Evolutionary conservation across 164 flowering plant species (phyloP), one percentile per base, ranked within the genome.

Genomic region (Magnolia changhungtana): DNA sequence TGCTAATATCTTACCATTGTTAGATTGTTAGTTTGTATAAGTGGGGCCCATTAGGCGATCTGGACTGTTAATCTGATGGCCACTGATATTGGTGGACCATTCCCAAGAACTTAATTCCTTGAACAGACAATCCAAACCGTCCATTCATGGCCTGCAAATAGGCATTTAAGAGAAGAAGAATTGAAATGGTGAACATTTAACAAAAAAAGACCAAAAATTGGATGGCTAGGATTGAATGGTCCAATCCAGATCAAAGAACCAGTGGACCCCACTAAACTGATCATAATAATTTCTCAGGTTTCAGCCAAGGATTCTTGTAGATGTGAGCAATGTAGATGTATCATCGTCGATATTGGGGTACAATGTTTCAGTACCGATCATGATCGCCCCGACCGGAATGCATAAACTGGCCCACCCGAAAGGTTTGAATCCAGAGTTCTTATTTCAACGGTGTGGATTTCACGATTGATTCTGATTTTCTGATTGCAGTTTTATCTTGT

Each of bases 331-430:
- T 71, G 82, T 92, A 72, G 83, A 91, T 78, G 29, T 89, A 80
- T 89, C 96, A 71, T 86, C 91, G 4, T 85, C 83, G 6, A 70
- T 94, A 24, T 65, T 94, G 79, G 96, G 97, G 50, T 83, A 83
- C 78, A 77, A 72, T 3, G 83, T 87, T 50, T 83, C 95, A 8
- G 87, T 94, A 4, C 97, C 97, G 2, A 90, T 94, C 67, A 80
- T 94, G 87, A 76, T 94, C 78, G 96, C 97, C 70, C 98, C 98
- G 14, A 91, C 94, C 63, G 82, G 85, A 37, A 37, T 77, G 82
- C 97, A 91, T 69, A 80, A 87, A 81, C 64, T 90, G 59, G 98
- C 97, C 8, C 90, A 92, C 65, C 91, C 86, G 72, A 86, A 94
- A 85, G 97, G 98, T 91, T 31, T 59, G 59, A 9, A 9, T 55